Conservation (phyloP, 2,329 filamentous ascomycete species). For the Ceratocystis albifundus region DNA sequence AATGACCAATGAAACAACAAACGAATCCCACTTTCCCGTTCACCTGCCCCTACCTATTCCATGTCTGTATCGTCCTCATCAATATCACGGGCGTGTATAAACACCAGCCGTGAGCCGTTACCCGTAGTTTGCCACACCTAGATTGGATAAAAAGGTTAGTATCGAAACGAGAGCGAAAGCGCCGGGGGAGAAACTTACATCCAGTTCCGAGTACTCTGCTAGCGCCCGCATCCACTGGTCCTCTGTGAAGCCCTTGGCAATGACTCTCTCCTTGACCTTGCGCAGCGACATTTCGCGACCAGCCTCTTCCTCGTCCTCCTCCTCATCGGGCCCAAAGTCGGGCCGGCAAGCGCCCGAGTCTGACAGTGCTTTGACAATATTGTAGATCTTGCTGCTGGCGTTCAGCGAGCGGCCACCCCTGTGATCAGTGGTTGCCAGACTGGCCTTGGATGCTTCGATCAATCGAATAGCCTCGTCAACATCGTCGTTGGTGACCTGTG, state of each 20-base stretch:
- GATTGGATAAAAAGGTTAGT: conserved; percentile 32
- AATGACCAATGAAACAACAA: conserved; percentile 2
- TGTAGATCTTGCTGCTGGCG: conserved; percentile 83
- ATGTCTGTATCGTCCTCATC: conserved; percentile 37
- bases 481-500: conserved; percentile 76
- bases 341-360: conserved; percentile 77
- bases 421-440: conserved; percentile 52
- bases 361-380: conserved; percentile 77
- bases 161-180: not conserved
- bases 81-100: conserved; percentile 50
- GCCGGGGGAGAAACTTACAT: conserved; percentile 53
- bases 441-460: conserved; percentile 87
- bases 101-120: conserved; percentile 58
- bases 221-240: conserved; percentile 81
- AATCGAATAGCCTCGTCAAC: conserved; percentile 90
- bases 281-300: conserved; percentile 68
- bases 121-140: conserved; percentile 70
- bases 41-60: conserved; percentile 26
- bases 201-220: conserved; percentile 75
- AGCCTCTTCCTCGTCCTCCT: conserved; percentile 42
- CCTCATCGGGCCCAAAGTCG: conserved; percentile 63
- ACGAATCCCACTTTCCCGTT: not conserved
- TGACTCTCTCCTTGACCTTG: conserved; percentile 78
- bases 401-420: conserved; percentile 62
- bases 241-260: conserved; percentile 93